phyloP scores from a whole-genome alignment of 768 basidiomycete genomes.

The Rhodotorula diobovata region DNA sequence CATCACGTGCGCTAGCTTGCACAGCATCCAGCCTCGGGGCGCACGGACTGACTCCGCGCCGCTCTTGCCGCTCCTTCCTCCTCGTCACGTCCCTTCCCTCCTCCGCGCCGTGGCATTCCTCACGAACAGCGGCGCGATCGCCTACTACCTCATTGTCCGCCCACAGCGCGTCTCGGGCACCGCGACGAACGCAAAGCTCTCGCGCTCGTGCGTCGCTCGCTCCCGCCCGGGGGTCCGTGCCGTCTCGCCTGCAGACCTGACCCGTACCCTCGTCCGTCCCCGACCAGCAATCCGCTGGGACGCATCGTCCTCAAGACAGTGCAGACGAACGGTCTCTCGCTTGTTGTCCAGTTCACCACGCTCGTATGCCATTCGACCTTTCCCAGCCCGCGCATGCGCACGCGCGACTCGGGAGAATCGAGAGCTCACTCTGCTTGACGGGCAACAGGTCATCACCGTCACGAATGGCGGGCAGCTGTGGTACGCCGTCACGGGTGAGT shows the following conservation, averaged over 20 bases:
- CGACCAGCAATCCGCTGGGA: neutral
- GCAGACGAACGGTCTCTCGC: neutral
- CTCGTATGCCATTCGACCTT: neutral
- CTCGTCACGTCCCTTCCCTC: neutral
- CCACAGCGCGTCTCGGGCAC: neutral
- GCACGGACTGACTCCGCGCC: too few species aligned
- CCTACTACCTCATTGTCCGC: neutral
- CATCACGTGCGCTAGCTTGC: neutral
- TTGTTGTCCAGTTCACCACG: neutral
- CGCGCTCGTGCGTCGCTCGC: neutral
- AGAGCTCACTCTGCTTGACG: too few species aligned
- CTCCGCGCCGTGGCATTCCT: too few species aligned
- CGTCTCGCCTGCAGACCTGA: too few species aligned
- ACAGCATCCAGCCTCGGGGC: too few species aligned
- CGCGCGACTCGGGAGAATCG: too few species aligned
- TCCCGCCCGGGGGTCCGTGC: neutral
- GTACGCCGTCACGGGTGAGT: too few species aligned
- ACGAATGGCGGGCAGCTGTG: too few species aligned
- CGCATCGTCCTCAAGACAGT: neutral
- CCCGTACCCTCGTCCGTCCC: too few species aligned
- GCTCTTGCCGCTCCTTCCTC: neutral
- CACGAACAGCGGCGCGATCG: neutral
- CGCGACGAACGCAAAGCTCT: neutral
- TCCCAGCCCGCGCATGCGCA: too few species aligned
- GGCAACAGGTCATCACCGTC: too few species aligned